These are phyloP conservation scores for Phytophthora aleatoria DNA, from an alignment of 352 stramenopile genomes.

Conservation along the genomic window DNA sequence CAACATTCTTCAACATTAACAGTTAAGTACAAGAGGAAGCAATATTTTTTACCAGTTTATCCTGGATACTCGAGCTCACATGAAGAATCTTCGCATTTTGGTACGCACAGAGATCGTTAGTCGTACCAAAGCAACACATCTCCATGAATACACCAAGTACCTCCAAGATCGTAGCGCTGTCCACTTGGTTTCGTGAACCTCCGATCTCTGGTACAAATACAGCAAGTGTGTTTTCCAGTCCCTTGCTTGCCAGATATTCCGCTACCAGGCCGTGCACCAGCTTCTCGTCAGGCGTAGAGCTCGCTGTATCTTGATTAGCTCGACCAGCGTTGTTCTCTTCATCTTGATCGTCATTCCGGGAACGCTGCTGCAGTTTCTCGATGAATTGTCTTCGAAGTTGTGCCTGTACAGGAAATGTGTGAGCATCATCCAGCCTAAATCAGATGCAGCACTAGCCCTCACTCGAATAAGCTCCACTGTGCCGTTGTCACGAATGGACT, in stretches of 20 bases:
- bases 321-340: constrained; percentile 11
- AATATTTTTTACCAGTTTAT: constrained; percentile 32
- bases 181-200: constrained; percentile 45
- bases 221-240: constrained; percentile 60
- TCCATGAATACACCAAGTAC: constrained; percentile 11
- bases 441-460: background rate
- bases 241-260: constrained; percentile 56
- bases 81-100: constrained; percentile 40
- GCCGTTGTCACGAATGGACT: constrained; percentile 63
- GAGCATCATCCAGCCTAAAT: background rate
- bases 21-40: background rate
- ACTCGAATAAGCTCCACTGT: constrained; percentile 71
- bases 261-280: constrained; percentile 63
- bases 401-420: constrained; percentile 33
- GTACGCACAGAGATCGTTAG: background rate
- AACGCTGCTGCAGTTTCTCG: constrained; percentile 66
- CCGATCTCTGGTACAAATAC: constrained; percentile 79
- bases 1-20: background rate
- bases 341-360: constrained; percentile 13
- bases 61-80: constrained; percentile 24
- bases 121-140: background rate
- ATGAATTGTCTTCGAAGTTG: constrained; percentile 73
- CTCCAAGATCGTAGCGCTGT: constrained; percentile 51
- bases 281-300: constrained; percentile 47
- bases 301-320: constrained; percentile 7